Conservation (phyloP, 805 yeast genomes). For the Candida mattraensis region DNA sequence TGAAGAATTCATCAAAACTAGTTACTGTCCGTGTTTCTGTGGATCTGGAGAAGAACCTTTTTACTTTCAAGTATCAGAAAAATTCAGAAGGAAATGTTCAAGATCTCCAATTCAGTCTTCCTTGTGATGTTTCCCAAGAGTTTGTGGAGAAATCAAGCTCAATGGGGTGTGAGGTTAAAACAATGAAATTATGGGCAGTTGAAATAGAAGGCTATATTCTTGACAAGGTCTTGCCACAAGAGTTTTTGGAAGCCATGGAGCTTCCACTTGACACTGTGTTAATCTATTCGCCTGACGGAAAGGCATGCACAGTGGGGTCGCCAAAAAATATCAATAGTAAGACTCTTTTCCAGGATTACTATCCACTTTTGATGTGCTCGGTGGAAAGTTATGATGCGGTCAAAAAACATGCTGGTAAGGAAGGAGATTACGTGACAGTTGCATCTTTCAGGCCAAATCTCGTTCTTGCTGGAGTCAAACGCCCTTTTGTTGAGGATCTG, state of each 20-base stretch:
- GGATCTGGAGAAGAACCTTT: conserved; percentile 12
- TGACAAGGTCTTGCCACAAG: conserved; percentile 20
- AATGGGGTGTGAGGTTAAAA: conserved; percentile 6
- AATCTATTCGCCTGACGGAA: conserved; percentile 27
- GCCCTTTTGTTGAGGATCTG: conserved; percentile 30
- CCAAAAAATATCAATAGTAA: conserved; percentile 21
- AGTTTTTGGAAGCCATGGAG: conserved; percentile 19
- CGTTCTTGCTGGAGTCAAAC: conserved; percentile 19
- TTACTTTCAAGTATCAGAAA: conserved; percentile 23
- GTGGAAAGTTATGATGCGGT: conserved; percentile 22
- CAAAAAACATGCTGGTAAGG: conserved; percentile 11
- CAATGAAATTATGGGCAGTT: conserved; percentile 23
- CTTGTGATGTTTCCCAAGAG: conserved; percentile 20
- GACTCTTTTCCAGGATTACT: conserved; percentile 34
- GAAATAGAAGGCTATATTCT: conserved; percentile 23
- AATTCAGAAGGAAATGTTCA: background rate
- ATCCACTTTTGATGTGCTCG: conserved; percentile 29
- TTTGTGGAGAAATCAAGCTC: conserved; percentile 19
- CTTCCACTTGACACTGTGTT: conserved; percentile 23
- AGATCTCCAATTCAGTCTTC: conserved; percentile 20
- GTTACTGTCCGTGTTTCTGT: conserved; percentile 15
- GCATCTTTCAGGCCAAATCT: conserved; percentile 31
- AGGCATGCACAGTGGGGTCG: conserved; percentile 26
- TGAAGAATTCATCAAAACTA: conserved; percentile 18
- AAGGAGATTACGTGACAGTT: conserved; percentile 17